phyloP scores from a whole-genome alignment of 768 basidiomycete species.

The Russula griseocarnosa region DNA sequence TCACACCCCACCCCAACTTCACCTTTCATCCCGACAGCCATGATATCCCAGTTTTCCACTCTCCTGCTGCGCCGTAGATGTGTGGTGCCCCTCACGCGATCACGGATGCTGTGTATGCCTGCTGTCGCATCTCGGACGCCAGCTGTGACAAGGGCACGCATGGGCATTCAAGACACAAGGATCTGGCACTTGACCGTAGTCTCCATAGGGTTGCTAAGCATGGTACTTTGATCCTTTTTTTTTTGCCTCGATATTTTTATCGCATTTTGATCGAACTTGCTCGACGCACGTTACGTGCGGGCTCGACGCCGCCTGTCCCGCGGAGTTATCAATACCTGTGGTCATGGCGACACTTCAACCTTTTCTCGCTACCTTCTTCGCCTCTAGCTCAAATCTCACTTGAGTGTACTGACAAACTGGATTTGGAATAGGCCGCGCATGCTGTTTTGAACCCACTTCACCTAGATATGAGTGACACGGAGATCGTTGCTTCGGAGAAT shows the following conservation, averaged over 20 bases:
- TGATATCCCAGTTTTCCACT: constrained; percentile 7
- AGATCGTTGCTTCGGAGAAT: neutral
- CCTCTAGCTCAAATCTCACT: neutral
- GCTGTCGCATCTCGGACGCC: neutral
- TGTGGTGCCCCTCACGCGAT: neutral
- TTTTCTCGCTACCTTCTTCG: neutral
- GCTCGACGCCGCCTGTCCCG: neutral
- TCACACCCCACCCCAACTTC: neutral
- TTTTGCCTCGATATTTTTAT: neutral
- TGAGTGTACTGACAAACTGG: constrained; percentile 5
- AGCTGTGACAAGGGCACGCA: constrained; percentile 1
- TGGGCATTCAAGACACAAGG: neutral
- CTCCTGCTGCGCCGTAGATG: constrained; percentile 1
- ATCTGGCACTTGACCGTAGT: neutral
- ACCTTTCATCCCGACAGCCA: constrained; percentile 10
- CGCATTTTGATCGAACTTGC: neutral
- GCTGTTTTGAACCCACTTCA: constrained; percentile 8
- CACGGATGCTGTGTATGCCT: neutral
- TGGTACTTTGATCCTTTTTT: constrained; percentile 4
- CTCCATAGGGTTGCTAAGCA: constrained; percentile 14
- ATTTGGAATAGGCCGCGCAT: constrained; percentile 2
- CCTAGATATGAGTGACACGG: constrained; percentile 18
- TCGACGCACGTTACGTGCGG: neutral
- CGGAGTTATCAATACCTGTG: neutral
- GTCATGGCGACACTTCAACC: neutral